phyloP scores from a whole-genome alignment of 306 rosid genomes.

The Trichosanthes cucumerina region DNA sequence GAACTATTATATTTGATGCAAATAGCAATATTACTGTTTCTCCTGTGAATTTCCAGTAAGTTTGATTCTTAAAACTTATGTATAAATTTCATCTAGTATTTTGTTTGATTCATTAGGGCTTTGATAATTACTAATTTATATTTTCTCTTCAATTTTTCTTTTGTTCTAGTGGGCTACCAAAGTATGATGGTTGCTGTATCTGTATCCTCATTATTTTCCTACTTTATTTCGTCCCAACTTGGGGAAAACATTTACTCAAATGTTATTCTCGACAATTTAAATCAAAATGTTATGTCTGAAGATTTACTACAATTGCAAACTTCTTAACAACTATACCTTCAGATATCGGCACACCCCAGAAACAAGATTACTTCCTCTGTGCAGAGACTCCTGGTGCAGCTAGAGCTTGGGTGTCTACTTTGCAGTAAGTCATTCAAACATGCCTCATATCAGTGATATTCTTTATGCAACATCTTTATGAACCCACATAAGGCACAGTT shows the following conservation, averaged over 20 bases:
- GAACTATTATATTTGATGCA: slow-evolving; percentile 73
- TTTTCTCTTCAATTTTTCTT: slow-evolving; percentile 11
- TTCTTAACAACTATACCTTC: slow-evolving; percentile 43
- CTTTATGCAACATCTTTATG: background rate
- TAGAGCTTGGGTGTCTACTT: slow-evolving; percentile 92
- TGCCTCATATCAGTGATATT: background rate
- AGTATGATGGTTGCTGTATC: slow-evolving; percentile 94
- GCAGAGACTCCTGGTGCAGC: slow-evolving; percentile 99
- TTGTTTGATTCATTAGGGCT: slow-evolving; percentile 6
- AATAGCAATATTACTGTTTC: slow-evolving; percentile 82
- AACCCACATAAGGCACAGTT: background rate
- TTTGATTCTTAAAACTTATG: slow-evolving; percentile 11
- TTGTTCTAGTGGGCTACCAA: slow-evolving; percentile 60
- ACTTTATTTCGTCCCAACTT: background rate
- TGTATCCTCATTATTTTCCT: slow-evolving; percentile 56
- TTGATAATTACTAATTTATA: slow-evolving; percentile 9
- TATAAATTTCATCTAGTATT: background rate
- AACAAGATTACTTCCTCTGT: slow-evolving; percentile 91
- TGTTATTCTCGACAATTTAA: background rate
- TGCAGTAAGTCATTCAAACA: slow-evolving; percentile 58
- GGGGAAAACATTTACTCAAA: background rate
- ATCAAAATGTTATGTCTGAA: slow-evolving; percentile 1
- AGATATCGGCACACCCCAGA: slow-evolving; percentile 98
- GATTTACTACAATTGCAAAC: background rate
- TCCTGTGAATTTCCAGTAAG: slow-evolving; percentile 97